A percentile compares a stretch with the other conserved stretches of the same genome.
Conservation (phyloP, 1,284 basidiomycete species). For the Cutaneotrichosporon dermatis region DNA sequence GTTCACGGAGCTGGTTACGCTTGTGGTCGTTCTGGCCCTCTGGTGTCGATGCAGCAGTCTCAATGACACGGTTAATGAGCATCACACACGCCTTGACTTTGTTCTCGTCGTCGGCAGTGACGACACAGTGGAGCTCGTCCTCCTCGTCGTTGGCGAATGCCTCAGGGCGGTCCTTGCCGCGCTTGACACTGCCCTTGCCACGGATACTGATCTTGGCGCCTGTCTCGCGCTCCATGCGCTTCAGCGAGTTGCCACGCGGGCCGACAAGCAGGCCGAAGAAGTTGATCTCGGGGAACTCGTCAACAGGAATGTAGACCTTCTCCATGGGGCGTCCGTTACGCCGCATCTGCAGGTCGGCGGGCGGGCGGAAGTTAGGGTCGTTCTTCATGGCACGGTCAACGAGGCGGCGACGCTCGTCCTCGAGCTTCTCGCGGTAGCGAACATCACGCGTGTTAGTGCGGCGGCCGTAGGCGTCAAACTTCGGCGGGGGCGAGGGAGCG, state of each 20-base stretch:
- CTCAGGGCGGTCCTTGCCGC: conserved; percentile 91
- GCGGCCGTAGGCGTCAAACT: conserved; percentile 93
- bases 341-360: conserved; percentile 77
- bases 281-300: conserved; percentile 99
- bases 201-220: conserved; percentile 98
- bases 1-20: conserved; percentile 94
- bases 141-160: conserved; percentile 93
- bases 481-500: conserved; percentile 92
- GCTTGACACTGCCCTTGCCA: conserved; percentile 97
- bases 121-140: conserved; percentile 97
- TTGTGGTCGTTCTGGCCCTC: conserved; percentile 99
- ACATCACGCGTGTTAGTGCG: conserved; percentile 98
- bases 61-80: conserved; percentile 96
- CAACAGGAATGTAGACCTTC: conserved; percentile 98
- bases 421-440: conserved; percentile 94
- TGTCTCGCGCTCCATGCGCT: conserved; percentile 97
- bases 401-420: conserved; percentile 89
- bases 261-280: conserved; percentile 98
- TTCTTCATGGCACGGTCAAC: conserved; percentile 95
- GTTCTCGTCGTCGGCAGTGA: conserved; percentile 86
- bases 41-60: conserved; percentile 96
- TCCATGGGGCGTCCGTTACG: conserved; percentile 86
- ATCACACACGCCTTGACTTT: conserved; percentile 87
- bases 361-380: conserved; percentile 94
- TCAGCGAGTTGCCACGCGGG: conserved; percentile 96